Base-by-base conservation (phyloP, 371 early-diverging fungal species). In the Saksenaea oblongispora region DNA sequence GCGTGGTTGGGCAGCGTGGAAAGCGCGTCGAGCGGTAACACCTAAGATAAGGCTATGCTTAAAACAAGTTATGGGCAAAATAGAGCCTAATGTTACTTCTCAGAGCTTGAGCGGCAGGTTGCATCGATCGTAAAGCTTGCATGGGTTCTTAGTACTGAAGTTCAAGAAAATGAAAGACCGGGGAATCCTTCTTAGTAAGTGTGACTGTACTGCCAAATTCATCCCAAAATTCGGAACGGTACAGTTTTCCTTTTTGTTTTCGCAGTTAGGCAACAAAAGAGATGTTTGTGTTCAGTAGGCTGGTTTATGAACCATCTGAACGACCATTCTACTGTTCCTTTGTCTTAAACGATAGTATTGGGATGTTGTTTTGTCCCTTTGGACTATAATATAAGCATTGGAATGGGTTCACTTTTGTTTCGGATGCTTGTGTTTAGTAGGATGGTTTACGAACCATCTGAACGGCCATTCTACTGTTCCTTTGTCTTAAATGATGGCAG, bases 1-100 rank as follows among this genome's bases (percentile, higher is more conserved):
- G 26, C 73, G 66, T 56, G 76, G 67, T 36, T 65, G 64, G 41
- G 63, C 73, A 34, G 62, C 66, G 39, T 74, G 75, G 65, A 79
- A 77, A 22, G 76, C 59, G 22, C 74, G 47, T 47, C 47, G 15
- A 22, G 22, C 18, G 11, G 11, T 11, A 5, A 11, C 39, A n/a
- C 39, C 39, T 39, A n/a, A 13, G 13, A 36, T 8, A 36, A 36
- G 36, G 44, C 44, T 9, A 42, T 42, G 13, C 17, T 11, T 9
- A 42, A 42, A 42, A 37, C 15, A 1, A 15, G 37, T 37, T 15
- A 13, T 37, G 15, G 37, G 9, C 15, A 9, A 42, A 42, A 42
- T 13, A n/a, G 7, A 42, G 5, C 0, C 44, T 14, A 15, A n/a
- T 7, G 4, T n/a, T 47, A 47, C 47, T 22, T 18, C 26, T 47